These are phyloP conservation scores for Takashimella koratensis DNA, from an alignment of 1,284 basidiomycete genomes.

Conservation along the genomic window DNA sequence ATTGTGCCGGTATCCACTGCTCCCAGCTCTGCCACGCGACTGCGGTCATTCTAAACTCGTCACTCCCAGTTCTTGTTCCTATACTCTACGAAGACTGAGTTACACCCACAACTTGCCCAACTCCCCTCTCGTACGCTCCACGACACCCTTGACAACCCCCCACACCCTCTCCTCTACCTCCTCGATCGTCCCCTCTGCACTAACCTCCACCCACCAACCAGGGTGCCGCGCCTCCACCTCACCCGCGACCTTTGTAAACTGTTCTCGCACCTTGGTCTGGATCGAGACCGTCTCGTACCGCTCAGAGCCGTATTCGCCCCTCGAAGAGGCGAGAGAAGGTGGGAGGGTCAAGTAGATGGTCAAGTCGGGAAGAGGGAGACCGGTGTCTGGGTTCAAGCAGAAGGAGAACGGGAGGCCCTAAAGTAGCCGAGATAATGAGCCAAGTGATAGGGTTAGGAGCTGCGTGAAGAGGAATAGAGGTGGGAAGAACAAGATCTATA, in stretches of 20 bases:
- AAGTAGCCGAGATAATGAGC: too few relatives aligned
- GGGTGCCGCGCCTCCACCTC: slow-evolving; percentile 44
- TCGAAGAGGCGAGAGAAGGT: slow-evolving; percentile 63
- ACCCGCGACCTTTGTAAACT: slow-evolving; percentile 62
- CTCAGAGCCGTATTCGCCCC: slow-evolving; percentile 89
- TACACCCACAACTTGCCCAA: slow-evolving; percentile 9
- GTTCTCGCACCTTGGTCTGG: slow-evolving; percentile 63
- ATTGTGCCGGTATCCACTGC: too few relatives aligned
- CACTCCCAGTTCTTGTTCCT: too few relatives aligned
- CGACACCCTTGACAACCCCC: slow-evolving; percentile 53
- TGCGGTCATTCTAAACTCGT: too few relatives aligned
- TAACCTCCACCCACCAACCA: slow-evolving; percentile 60
- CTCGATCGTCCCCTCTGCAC: slow-evolving; percentile 60
- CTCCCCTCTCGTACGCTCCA: slow-evolving; percentile 9
- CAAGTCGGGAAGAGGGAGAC: slow-evolving; percentile 83
- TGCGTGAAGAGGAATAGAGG: slow-evolving; percentile 37
- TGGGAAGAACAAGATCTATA: slow-evolving; percentile 4
- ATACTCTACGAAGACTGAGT: too few relatives aligned
- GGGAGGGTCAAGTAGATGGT: slow-evolving; percentile 82
- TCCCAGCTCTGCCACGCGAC: too few relatives aligned
- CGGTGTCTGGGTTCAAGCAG: slow-evolving; percentile 79
- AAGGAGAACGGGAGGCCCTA: slow-evolving; percentile 61
- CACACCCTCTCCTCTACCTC: slow-evolving; percentile 61
- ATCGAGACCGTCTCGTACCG: slow-evolving; percentile 78
- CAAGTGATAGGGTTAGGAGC: not conserved